These are phyloP conservation scores for Coelastrella sp. DNA, from an alignment of 139 green algal species.

Conservation along the genomic window DNA sequence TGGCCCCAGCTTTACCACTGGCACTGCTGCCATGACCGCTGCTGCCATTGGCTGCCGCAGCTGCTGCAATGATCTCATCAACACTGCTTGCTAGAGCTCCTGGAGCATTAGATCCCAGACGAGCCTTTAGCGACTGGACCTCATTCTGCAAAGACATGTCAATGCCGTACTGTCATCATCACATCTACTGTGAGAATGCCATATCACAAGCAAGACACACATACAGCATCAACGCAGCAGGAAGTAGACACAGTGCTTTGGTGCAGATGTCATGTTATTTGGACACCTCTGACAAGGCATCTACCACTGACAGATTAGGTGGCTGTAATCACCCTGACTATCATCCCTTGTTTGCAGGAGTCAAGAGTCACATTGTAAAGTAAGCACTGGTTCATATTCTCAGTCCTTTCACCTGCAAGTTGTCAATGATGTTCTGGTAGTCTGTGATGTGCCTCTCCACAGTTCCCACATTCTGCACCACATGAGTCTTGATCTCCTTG, in stretches of 20 bases:
- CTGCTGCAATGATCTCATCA: conserved; percentile 1
- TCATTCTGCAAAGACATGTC: conserved; percentile 60
- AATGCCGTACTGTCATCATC: no score
- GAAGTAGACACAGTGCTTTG: background rate
- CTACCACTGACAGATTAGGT: no score
- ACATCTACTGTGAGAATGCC: no score
- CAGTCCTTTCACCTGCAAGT: conserved; percentile 77
- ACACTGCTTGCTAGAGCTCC: background rate
- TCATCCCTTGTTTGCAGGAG: no score
- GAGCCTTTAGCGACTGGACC: conserved; percentile 62
- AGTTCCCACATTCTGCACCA: conserved; percentile 81
- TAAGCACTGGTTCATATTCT: no score
- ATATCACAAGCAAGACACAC: background rate
- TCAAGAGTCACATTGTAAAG: no score
- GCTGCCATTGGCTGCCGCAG: background rate
- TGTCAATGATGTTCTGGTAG: conserved; percentile 89
- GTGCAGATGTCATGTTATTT: background rate
- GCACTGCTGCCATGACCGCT: background rate
- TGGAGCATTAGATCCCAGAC: conserved; percentile 39
- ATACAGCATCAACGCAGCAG: background rate
- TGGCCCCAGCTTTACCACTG: background rate
- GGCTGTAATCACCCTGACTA: no score
- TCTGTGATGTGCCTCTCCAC: conserved; percentile 85
- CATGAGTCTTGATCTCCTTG: conserved; percentile 95
- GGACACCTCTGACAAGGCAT: no score